Evolutionary conservation across 345 rosid genomes (phyloP).

Genomic region (Eucalyptus polyanthemos): DNA sequence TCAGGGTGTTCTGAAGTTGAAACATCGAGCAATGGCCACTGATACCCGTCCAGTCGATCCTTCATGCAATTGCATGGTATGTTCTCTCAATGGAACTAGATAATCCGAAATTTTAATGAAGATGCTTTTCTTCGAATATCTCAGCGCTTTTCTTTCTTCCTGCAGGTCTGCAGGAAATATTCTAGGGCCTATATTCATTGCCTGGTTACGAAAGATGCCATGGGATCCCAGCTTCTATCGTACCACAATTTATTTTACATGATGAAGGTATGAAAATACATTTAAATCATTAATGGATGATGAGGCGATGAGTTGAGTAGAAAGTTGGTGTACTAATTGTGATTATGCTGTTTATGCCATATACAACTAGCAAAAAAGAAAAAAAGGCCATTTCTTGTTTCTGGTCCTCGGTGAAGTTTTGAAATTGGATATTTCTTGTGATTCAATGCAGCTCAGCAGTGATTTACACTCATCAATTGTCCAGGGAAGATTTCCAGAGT

Average conservation of each 20-base stretch:
- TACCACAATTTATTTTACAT: constrained; percentile 69
- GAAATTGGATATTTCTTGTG: neutral
- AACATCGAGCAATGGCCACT: constrained; percentile 47
- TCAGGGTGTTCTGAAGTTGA: constrained; percentile 71
- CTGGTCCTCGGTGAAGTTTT: neutral
- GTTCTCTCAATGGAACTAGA: neutral
- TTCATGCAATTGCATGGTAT: constrained; percentile 61
- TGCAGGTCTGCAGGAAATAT: constrained; percentile 71
- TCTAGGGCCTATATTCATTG: constrained; percentile 67
- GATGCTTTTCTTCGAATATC: neutral
- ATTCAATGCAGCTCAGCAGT: constrained; percentile 52
- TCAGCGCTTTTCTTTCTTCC: neutral
- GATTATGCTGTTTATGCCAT: neutral
- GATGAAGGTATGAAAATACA: constrained; percentile 26
- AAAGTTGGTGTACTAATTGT: neutral
- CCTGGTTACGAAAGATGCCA: constrained; percentile 67
- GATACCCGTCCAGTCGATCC: constrained; percentile 69
- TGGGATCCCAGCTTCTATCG: constrained; percentile 82
- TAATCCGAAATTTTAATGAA: neutral
- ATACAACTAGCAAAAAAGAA: neutral
- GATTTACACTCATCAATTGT: constrained; percentile 51
- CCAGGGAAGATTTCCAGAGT: constrained; percentile 54
- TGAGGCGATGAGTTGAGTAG: neutral
- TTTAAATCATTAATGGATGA: neutral
- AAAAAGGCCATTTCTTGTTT: neutral